Evolutionary conservation across 202 grass and related monocot species (phyloP), one percentile per base, ranked within the genome.

Genomic region (Panicum virgatum): DNA sequence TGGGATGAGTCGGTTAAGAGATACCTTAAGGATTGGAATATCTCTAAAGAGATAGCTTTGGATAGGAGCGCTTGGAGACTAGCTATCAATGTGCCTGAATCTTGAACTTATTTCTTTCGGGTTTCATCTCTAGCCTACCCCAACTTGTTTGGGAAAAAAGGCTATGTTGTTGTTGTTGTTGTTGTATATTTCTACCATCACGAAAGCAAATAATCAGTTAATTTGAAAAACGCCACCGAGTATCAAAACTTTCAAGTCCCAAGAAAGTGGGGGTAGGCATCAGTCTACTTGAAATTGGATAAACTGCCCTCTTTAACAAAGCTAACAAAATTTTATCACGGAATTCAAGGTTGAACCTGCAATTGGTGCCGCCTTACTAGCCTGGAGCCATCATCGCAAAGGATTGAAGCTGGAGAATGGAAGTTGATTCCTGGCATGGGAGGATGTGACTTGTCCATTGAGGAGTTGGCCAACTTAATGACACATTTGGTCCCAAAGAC

Each of bases 261-360:
- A 47, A 70, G 12, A 69, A 70, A 46, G 42, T 47, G 43, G 23
- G 44, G 30, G n/a, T 27, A 70, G 3, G 25, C 7, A 70, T 48
- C 15, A 30, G 67, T 70, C 67, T 15, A 16, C 27, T 15, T 59
- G 11, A 61, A 62, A 62, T 25, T 57, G 61, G 20, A 83, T 66
- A 58, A 50, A 26, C 29, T 18, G 30, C 12, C 10, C 43, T 39
- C 30, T 11, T 18, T 78, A 20, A 9, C 10, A 22, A 43, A 22
- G 64, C 27, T 81, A 82, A 77, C 53, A 40, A 20, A 20, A 16
- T 25, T 44, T 58, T 56, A 40, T 26, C 45, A 70, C 59, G 25
- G 22, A 29, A 77, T 82, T 76, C 65, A 77, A 98, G 96, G 88
- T 98, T 38, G 96, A 98, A 65, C 96, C 96, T 40, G 96, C 96